These are phyloP conservation scores for Pestalotiopsis sp. DNA, from an alignment of 2,329 filamentous ascomycete genomes.

Conservation along the genomic window DNA sequence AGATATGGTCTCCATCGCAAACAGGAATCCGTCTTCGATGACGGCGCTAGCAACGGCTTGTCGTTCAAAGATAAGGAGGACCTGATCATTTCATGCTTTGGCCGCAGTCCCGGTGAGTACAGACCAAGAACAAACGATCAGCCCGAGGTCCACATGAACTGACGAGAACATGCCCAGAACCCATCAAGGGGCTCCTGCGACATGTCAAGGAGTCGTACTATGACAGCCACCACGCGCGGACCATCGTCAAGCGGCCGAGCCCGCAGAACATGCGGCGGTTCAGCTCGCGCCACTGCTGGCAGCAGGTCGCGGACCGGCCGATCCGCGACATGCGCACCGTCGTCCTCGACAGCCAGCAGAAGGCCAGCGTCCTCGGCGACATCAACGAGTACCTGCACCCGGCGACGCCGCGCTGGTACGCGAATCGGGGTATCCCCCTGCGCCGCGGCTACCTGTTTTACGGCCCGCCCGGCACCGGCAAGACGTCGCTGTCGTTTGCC, in stretches of 20 bases:
- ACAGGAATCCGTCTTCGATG: constrained; percentile 44
- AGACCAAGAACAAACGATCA: background rate
- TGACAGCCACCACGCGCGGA: constrained; percentile 56
- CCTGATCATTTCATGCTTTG: constrained; percentile 57
- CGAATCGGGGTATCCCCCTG: constrained; percentile 74
- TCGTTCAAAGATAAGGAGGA: constrained; percentile 54
- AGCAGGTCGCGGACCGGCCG: constrained; percentile 62
- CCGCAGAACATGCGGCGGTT: constrained; percentile 49
- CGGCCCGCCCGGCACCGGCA: constrained; percentile 75
- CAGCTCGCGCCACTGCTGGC: constrained; percentile 51
- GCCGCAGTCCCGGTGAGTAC: constrained; percentile 42
- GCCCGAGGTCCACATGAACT: background rate
- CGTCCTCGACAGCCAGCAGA: constrained; percentile 69
- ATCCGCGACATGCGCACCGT: constrained; percentile 76
- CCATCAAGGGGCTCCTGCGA: constrained; percentile 58
- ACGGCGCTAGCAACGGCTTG: constrained; percentile 33
- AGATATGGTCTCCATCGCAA: constrained; percentile 53
- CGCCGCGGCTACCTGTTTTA: constrained; percentile 78
- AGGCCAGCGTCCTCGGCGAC: constrained; percentile 67
- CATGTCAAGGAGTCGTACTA: constrained; percentile 57
- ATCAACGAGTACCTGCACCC: constrained; percentile 81
- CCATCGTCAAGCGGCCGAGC: constrained; percentile 58
- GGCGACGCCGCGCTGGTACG: constrained; percentile 72
- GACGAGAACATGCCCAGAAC: constrained; percentile 33
- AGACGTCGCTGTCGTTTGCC: constrained; percentile 69